phyloP scores from a whole-genome alignment of 441 rosid species.

The Pelargonium cotyledonis region DNA sequence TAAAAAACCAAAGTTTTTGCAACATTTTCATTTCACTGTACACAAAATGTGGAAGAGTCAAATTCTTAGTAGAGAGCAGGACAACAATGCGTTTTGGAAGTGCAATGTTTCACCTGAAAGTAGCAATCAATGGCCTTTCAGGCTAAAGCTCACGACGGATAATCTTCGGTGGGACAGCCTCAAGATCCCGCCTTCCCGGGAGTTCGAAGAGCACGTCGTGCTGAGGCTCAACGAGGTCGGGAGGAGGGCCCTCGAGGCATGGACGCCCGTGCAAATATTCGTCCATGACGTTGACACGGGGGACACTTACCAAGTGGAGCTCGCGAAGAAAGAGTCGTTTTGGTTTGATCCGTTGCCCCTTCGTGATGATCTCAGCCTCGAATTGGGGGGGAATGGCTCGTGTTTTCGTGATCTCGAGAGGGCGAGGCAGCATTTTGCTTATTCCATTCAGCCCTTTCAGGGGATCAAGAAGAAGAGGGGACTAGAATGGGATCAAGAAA shows the following conservation, averaged over 20 bases:
- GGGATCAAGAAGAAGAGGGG: too few relatives aligned
- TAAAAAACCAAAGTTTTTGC: too few relatives aligned
- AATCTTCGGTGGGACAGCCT: slow-evolving; percentile 32
- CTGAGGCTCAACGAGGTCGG: slow-evolving; percentile 16
- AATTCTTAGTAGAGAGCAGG: neutral
- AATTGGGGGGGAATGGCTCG: neutral
- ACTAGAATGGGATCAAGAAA: too few relatives aligned
- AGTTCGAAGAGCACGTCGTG: slow-evolving; percentile 24
- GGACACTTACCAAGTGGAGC: slow-evolving; percentile 21
- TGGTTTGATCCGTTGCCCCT: slow-evolving; percentile 35
- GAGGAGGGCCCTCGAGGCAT: slow-evolving; percentile 12
- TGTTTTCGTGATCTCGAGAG: neutral
- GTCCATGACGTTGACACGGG: slow-evolving; percentile 22
- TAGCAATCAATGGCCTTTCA: slow-evolving; percentile 21
- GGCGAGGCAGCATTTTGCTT: neutral
- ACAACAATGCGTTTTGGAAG: neutral
- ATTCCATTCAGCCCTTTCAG: too few relatives aligned
- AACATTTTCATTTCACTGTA: too few relatives aligned
- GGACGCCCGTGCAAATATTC: slow-evolving; percentile 19
- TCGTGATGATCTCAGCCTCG: slow-evolving; percentile 2
- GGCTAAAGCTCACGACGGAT: slow-evolving; percentile 24
- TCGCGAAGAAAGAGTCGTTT: slow-evolving; percentile 28
- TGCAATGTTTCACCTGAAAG: neutral
- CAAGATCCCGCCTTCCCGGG: slow-evolving; percentile 21
- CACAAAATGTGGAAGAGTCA: neutral